Percentiles rank a stretch among this genome's conserved stretches.
Evolutionary conservation across 306 rosid species (phyloP).

Genomic region (Cyamopsis tetragonoloba): DNA sequence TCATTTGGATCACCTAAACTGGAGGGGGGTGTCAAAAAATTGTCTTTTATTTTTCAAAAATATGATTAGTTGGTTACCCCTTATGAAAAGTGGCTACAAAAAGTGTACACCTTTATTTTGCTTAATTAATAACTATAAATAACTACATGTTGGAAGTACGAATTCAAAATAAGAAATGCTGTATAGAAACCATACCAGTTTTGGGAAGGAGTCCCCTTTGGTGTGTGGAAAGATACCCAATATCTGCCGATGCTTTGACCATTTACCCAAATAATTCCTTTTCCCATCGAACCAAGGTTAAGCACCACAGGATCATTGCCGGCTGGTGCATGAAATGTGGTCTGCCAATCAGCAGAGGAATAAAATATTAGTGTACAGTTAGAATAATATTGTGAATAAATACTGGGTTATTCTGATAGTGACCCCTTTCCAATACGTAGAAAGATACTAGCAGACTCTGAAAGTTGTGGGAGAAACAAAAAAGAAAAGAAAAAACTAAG

Average conservation of each 20-base stretch:
- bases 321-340: slow-evolving; percentile 59
- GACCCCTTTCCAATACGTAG: neutral
- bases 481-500: neutral
- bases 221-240: slow-evolving; percentile 76
- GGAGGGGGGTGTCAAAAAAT: neutral
- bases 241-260: slow-evolving; percentile 79
- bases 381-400: neutral
- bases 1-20: neutral
- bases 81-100: neutral
- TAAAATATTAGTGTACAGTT: neutral
- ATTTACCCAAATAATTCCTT: slow-evolving; percentile 76
- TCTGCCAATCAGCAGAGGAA: slow-evolving; percentile 38
- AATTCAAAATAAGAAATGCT: neutral
- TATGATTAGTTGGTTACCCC: neutral
- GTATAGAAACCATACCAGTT: slow-evolving; percentile 49
- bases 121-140: too few species aligned
- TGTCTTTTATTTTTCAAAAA: neutral
- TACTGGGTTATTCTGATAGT: neutral
- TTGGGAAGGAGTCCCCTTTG: slow-evolving; percentile 74
- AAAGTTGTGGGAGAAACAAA: neutral
- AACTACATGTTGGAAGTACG: too few species aligned
- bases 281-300: slow-evolving; percentile 89
- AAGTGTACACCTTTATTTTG: neutral
- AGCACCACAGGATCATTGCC: slow-evolving; percentile 64
- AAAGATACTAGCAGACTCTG: neutral